Conservation (phyloP, 768 basidiomycete species). For the Mycena olivaceomarginata region DNA sequence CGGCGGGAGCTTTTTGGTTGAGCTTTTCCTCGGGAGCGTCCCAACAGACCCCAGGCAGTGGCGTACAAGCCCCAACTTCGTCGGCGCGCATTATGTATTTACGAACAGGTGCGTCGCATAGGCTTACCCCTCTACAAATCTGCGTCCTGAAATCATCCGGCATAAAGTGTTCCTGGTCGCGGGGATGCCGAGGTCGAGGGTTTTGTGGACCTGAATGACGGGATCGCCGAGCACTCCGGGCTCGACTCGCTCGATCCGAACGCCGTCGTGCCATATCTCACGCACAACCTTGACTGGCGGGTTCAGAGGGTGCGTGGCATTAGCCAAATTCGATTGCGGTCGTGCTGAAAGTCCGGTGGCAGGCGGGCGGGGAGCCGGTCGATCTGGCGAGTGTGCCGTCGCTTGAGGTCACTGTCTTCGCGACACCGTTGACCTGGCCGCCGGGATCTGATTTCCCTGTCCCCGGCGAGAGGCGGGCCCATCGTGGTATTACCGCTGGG, state of each 20-base stretch:
- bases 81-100: conserved; percentile 67
- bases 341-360: neutral
- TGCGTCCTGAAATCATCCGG: neutral
- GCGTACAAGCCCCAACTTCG: conserved; percentile 57
- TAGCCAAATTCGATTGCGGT: neutral
- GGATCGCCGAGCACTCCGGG: conserved; percentile 53
- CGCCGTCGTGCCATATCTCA: conserved; percentile 64
- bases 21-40: conserved; percentile 67
- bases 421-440: conserved; percentile 52
- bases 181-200: conserved; percentile 60
- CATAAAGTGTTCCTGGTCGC: conserved; percentile 47
- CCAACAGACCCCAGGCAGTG: conserved; percentile 61
- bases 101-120: conserved; percentile 52
- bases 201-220: conserved; percentile 65
- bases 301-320: conserved; percentile 59
- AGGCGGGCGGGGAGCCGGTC: conserved; percentile 32
- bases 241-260: conserved; percentile 59
- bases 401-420: conserved; percentile 53
- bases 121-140: neutral
- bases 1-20: conserved; percentile 63
- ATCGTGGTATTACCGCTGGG: conserved; percentile 43
- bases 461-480: conserved; percentile 40
- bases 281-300: conserved; percentile 63
- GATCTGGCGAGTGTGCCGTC: conserved; percentile 45
- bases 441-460: conserved; percentile 50